phyloP scores from a whole-genome alignment of 768 basidiomycete species.

The Amanita inopinata region DNA sequence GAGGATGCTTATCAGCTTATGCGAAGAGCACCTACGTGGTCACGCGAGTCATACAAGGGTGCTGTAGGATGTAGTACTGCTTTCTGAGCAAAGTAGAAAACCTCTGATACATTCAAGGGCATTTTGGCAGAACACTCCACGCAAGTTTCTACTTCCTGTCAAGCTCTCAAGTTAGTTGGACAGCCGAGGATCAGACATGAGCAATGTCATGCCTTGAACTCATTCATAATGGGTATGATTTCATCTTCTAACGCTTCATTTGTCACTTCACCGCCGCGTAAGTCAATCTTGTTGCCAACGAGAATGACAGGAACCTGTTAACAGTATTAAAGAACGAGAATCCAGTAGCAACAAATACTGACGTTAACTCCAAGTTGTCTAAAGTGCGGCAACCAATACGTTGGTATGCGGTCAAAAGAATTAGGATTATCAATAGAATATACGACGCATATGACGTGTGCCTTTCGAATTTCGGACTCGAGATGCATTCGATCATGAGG shows the following conservation, averaged over 20 bases:
- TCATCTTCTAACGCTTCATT: conserved; percentile 93
- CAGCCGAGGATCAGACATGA: conserved; percentile 5
- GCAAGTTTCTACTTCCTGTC: conserved; percentile 95
- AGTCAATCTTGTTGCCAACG: conserved; percentile 97
- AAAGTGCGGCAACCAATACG: conserved; percentile 96
- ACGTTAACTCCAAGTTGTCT: conserved; percentile 94
- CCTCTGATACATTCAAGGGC: conserved; percentile 88
- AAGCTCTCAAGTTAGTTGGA: conserved; percentile 10
- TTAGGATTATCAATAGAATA: conserved; percentile 95
- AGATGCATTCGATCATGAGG: conserved; percentile 82
- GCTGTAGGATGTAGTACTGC: conserved; percentile 96
- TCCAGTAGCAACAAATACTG: conserved; percentile 14
- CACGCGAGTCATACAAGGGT: conserved; percentile 91
- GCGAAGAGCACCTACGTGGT: conserved; percentile 54
- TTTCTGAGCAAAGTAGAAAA: conserved; percentile 98
- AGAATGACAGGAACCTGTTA: conserved; percentile 88
- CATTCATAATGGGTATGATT: conserved; percentile 94
- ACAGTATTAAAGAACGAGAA: not conserved
- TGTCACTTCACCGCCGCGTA: conserved; percentile 87
- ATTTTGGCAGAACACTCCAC: conserved; percentile 93
- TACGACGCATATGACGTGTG: conserved; percentile 96
- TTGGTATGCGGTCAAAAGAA: conserved; percentile 95
- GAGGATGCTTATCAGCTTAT: conserved; percentile 9
- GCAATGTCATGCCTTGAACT: conserved; percentile 73
- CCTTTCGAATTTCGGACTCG: conserved; percentile 91